Evolutionary conservation across 805 yeast genomes (phyloP), one percentile per base, ranked within the genome.

Genomic region (Ogataea pini): DNA sequence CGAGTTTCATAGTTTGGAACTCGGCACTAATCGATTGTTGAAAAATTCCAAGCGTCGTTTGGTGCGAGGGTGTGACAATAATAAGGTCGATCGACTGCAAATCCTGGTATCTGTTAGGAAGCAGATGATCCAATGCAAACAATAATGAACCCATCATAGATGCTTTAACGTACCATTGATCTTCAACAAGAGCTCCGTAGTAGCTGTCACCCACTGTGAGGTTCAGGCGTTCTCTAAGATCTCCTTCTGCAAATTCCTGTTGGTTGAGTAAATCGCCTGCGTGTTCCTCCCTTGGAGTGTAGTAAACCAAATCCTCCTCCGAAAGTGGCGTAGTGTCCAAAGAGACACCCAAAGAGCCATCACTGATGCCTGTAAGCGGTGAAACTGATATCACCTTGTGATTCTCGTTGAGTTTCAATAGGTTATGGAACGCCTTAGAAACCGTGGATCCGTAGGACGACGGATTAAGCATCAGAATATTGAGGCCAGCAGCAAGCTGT

Each of bases 91-190:
- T 58, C 25, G 74, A 62, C 27, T 53, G 20, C 18, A 52, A n/a
- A 56, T 72, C 64, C 37, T 63, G 58, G 54, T 70, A 73, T 58
- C 59, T 59, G 36, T 52, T 57, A 33, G 80, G 80, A 24, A 72
- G 55, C 36, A 76, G 67, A 57, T 72, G 70, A 42, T 72, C 71
- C 38, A 76, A 59, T 7, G 68, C 76, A 53, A 75, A 73, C 12
- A 76, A 65, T 34, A 72, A 69, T 41, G 71, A 60, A 10, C 76
- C 69, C 28, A 76, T 69, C 17, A 78, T 75, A 13, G 78, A 69
- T 44, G 75, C 77, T 55, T 76, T 72, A 57, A 76, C 70, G 59
- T 75, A 76, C 80, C 80, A 76, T 47, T 68, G 58, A 50, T 68
- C 59, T 22, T 55, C 38, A 2, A 32, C 25, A 12, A 37, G 32